These are phyloP conservation scores for Tremella yokohamensis DNA, from an alignment of 768 basidiomycete genomes.

Conservation along the genomic window DNA sequence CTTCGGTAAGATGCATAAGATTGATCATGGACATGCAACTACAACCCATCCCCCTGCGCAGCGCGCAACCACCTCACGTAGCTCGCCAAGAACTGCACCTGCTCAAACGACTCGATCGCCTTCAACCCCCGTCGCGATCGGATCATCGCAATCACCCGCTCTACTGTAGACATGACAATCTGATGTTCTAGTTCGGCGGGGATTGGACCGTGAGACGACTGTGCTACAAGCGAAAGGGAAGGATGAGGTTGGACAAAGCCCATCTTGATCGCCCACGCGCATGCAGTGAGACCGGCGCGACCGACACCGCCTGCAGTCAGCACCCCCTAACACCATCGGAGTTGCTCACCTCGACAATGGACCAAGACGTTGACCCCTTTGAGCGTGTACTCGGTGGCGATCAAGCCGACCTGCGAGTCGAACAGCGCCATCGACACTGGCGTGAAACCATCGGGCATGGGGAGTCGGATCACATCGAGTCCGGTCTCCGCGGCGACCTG, in stretches of 20 bases:
- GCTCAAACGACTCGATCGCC: conserved; percentile 90
- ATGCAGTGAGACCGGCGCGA: conserved; percentile 84
- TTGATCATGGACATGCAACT: no score
- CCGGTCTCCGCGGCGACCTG: conserved; percentile 61
- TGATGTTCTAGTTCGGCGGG: conserved; percentile 45
- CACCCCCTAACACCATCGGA: not conserved
- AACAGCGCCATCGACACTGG: conserved; percentile 62
- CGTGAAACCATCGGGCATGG: conserved; percentile 83
- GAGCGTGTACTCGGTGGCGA: conserved; percentile 71
- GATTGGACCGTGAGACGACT: conserved; percentile 9
- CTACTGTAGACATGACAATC: conserved; percentile 62
- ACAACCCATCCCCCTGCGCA: not conserved
- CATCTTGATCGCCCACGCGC: conserved; percentile 86
- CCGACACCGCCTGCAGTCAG: conserved; percentile 64
- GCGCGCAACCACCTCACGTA: conserved; percentile 45
- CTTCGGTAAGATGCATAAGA: no score
- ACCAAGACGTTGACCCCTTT: conserved; percentile 68
- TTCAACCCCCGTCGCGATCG: conserved; percentile 75
- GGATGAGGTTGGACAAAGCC: conserved; percentile 75
- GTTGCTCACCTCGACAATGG: conserved; percentile 71
- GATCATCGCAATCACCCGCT: conserved; percentile 69
- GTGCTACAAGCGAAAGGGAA: conserved; percentile 26
- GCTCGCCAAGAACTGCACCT: conserved; percentile 58
- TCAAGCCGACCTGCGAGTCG: conserved; percentile 63
- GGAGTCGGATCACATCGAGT: conserved; percentile 77